Conservation (phyloP, 306 rosid genomes). For the Glycine tomentella region DNA sequence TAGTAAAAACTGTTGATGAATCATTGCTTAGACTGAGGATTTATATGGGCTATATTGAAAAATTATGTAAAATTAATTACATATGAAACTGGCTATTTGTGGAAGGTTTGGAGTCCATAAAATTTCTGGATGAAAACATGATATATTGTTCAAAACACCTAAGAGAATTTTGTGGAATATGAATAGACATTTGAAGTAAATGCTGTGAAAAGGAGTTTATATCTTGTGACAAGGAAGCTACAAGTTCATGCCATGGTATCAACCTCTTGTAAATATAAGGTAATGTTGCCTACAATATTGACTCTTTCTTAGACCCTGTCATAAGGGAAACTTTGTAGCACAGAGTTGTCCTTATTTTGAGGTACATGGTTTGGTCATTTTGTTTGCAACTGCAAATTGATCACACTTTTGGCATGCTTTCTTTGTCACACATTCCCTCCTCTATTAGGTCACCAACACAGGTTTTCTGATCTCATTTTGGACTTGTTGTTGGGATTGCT, state of each 20-base stretch:
- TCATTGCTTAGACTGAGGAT: not conserved
- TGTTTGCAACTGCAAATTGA: not conserved
- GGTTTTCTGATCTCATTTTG: too few relatives aligned
- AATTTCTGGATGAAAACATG: too few relatives aligned
- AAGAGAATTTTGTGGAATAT: too few relatives aligned
- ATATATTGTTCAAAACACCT: too few relatives aligned
- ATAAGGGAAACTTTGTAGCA: not conserved
- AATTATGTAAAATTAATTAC: not conserved
- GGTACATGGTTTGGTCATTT: slow-evolving; percentile 1
- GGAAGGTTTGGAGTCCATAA: slow-evolving; percentile 10
- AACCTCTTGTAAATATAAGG: not conserved
- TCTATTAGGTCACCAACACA: not conserved
- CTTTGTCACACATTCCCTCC: not conserved
- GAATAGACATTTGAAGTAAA: too few relatives aligned
- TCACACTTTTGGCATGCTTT: not conserved
- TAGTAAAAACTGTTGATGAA: slow-evolving; percentile 8
- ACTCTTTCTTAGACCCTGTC: not conserved
- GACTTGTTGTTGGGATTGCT: too few relatives aligned
- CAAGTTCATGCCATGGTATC: not conserved
- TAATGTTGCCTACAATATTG: not conserved
- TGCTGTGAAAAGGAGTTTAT: too few relatives aligned
- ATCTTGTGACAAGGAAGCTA: too few relatives aligned
- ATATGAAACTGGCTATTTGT: not conserved
- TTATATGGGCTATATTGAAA: slow-evolving; percentile 25
- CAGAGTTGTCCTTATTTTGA: not conserved